Base-by-base conservation (phyloP, 2,329 filamentous ascomycete genomes). In the Moelleriella libera region DNA sequence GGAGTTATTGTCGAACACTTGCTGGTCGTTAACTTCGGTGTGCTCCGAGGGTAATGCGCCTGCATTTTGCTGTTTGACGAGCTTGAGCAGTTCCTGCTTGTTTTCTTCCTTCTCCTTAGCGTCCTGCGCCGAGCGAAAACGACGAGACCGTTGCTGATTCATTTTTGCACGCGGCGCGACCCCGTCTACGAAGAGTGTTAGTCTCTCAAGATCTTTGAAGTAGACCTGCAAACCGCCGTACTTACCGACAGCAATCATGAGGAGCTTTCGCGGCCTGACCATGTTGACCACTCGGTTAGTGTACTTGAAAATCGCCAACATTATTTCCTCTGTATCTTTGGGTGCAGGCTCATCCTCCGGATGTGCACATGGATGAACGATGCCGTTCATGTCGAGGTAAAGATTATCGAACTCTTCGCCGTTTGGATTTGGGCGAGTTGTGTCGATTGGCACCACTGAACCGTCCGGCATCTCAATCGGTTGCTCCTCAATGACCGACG, bases 311-410 rank as follows among this genome's bases (percentile, higher is more conserved):
- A 98, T 82, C 61, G 94, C 94, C 57, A 96, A 64, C 92, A 98
- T 98, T 92, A 98, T 98, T 68, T 97, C 92, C 63, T 94, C 88
- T 69, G 98, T 92, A 51, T 92, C 90, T 59, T 83, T 85, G 9
- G 92, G 92, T 4, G 92, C 80, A 2, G 92, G 88, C 52, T 81
- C 80, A 60, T 97, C 90, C 64, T 98, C 92, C 1, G 92, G 92
- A 68, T 98, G 92, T 44, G 90, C 95, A 69, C 92, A 98, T 32
- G 94, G 94, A 71, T 98, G 92, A 39, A 98, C 92, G 55, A 98
- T 98, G 63, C 92, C 94, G 66, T 98, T 98, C 90, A 98, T 97
- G 60, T 98, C 92, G 53, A 98, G 78, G 61, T 98, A 98, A 5
- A 98, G 73, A 60, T 98, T 98, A 68, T 98, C 90, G 60, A 95